phyloP scores from a whole-genome alignment of 495 filamentous ascomycete species.

The Neurospora sp. region DNA sequence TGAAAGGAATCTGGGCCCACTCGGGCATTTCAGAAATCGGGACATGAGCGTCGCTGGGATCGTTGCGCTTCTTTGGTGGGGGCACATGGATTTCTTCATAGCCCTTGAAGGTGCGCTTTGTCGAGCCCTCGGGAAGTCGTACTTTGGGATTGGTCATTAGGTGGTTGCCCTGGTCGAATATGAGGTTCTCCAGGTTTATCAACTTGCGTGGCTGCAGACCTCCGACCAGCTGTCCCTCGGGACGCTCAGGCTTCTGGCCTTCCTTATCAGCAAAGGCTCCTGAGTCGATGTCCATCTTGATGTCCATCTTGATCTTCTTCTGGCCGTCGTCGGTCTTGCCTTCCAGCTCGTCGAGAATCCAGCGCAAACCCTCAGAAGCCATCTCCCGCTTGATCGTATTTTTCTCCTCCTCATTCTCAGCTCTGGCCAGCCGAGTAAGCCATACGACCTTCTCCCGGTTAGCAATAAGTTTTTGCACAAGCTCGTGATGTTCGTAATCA shows the following conservation, averaged over 20 bases:
- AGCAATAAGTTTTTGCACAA: conserved; percentile 84
- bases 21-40: conserved; percentile 81
- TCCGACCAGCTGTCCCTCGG: conserved; percentile 61
- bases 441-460: conserved; percentile 90
- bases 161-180: conserved; percentile 97
- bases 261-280: conserved; percentile 40
- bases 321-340: conserved; percentile 44
- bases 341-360: conserved; percentile 78
- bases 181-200: conserved; percentile 89
- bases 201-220: conserved; percentile 79
- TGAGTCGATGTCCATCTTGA: conserved; percentile 94
- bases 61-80: conserved; percentile 70
- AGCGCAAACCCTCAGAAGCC: conserved; percentile 72
- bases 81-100: conserved; percentile 98
- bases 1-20: conserved; percentile 83
- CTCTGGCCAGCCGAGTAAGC: conserved; percentile 81
- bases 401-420: conserved; percentile 71
- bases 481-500: conserved; percentile 90
- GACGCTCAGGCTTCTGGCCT: conserved; percentile 29
- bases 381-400: conserved; percentile 79
- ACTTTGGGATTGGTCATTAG: conserved; percentile 97
- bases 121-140: conserved; percentile 88
- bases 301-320: conserved; percentile 61
- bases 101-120: conserved; percentile 89
- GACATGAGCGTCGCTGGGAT: conserved; percentile 69